Conservation (phyloP, 352 stramenopile species). For the Pythium phragmiticola region DNA sequence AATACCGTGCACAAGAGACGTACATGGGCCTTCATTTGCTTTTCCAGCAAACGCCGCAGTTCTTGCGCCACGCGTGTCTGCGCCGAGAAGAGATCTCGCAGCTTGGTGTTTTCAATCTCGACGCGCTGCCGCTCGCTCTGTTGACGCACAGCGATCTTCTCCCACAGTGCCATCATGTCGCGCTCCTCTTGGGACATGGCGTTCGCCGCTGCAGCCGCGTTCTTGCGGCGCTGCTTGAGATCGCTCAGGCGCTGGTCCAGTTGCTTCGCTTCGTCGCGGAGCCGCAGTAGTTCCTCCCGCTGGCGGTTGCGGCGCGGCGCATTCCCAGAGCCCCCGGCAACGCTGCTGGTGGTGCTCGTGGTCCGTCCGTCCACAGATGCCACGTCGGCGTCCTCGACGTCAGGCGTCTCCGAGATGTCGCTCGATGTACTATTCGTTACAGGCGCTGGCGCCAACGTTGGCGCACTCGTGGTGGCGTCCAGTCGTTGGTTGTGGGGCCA, state of each 20-base stretch:
- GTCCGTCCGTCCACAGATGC: constrained; percentile 11
- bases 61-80: constrained; percentile 31
- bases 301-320: constrained; percentile 23
- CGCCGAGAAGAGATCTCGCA: constrained; percentile 30
- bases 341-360: constrained; percentile 1
- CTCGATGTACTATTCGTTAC: neutral
- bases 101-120: constrained; percentile 32
- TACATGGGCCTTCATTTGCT: constrained; percentile 18
- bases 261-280: constrained; percentile 36
- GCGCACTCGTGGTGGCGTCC: neutral
- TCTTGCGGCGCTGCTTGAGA: constrained; percentile 17
- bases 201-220: constrained; percentile 8
- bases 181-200: constrained; percentile 25
- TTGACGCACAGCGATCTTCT: constrained; percentile 20
- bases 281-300: constrained; percentile 35
- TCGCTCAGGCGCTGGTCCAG: constrained; percentile 29
- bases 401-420: constrained; percentile 4
- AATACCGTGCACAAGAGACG: neutral
- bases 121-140: constrained; percentile 16
- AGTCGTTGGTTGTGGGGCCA: neutral
- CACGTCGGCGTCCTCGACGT: constrained; percentile 9
- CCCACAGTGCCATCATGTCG: constrained; percentile 27
- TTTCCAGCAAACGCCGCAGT: constrained; percentile 27
- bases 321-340: neutral
- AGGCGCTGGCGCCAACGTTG: neutral